Base-by-base conservation (phyloP, 2,329 filamentous ascomycete genomes). In the Paraconiothyrium sp. region DNA sequence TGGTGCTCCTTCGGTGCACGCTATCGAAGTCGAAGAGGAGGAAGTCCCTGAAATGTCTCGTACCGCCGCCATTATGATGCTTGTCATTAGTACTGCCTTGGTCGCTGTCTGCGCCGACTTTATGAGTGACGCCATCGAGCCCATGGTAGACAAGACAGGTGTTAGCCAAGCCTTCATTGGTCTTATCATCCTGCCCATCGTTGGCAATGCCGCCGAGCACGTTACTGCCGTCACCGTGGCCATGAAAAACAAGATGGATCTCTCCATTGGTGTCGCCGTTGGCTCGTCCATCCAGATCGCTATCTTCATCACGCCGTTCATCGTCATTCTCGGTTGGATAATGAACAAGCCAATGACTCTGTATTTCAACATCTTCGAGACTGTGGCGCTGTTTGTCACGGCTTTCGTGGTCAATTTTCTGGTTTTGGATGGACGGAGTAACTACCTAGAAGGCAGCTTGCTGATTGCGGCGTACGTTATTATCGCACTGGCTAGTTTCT, bases 361-460 rank as follows among this genome's bases (percentile, higher is more conserved):
- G 11, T 88, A 87, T 77, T 88, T 88, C 71, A 87, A 86, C 61
- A 78, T 88, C 20, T 88, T 88, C 65, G 85, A 88, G 74, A 88
- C 86, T 1, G 81, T 93, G 24, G 90, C 91, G 44, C 82, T 97
- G 44, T 96, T 97, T 69, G 91, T 95, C 13, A 89, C 92, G 1
- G 92, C 92, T 0, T 87, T 97, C 46, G 84, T 97, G 37, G 91
- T 94, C 60, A 97, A 96, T 75, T 97, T 96, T 75, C 80, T 97
- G 47, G 92, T 96, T 52, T 85, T 90, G 22, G 92, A 96, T 70
- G 93, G 92, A 34, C 88, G 92, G 76, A 93, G 90, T 64, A 92
- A 94, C 70, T 95, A 92, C 82, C 84, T 94, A 0, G 92, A 95
- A 77, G 92, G 92, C 2, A 88, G 89, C 62, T 80, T 94, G 60